Conservation (phyloP, 768 basidiomycete genomes). For the Mycena capillaripes region DNA sequence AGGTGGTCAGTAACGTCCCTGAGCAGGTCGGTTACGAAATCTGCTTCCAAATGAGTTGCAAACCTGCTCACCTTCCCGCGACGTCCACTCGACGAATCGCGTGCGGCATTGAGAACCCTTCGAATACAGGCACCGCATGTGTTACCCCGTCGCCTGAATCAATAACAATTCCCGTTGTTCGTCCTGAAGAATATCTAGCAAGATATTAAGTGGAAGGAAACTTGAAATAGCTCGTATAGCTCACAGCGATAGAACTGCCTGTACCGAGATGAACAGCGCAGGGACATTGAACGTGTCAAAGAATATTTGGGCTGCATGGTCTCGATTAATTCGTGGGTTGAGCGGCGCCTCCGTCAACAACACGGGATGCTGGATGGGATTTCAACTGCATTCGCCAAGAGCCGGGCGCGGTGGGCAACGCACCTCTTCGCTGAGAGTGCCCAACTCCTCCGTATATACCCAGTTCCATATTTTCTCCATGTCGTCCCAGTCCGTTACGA, state of each 20-base stretch:
- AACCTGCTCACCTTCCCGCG: constrained; percentile 83
- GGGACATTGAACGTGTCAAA: constrained; percentile 99
- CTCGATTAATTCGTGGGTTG: constrained; percentile 96
- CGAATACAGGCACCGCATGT: constrained; percentile 98
- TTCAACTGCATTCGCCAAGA: not conserved
- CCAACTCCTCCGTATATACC: constrained; percentile 96
- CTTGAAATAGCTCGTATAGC: not conserved
- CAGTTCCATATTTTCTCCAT: constrained; percentile 99
- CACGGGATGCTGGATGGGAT: constrained; percentile 86
- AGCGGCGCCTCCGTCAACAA: constrained; percentile 97
- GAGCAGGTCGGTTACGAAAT: constrained; percentile 14
- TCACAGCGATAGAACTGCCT: constrained; percentile 96
- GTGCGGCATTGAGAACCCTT: constrained; percentile 99
- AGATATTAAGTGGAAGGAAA: constrained; percentile 5
- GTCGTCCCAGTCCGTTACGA: constrained; percentile 99
- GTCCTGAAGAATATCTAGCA: constrained; percentile 93
- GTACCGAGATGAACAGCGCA: constrained; percentile 95
- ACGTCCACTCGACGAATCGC: constrained; percentile 97
- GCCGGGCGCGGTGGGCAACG: constrained; percentile 28
- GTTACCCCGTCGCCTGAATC: constrained; percentile 99
- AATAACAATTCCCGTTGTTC: constrained; percentile 98
- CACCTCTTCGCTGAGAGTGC: constrained; percentile 97
- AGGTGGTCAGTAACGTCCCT: constrained; percentile 98
- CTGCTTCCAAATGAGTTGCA: not conserved
- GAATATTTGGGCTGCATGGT: constrained; percentile 98